Percentiles rank a stretch among this genome's conserved stretches.
phyloP scores from a whole-genome alignment of 106 monocot genomes.

The Cymbidium sinense region DNA sequence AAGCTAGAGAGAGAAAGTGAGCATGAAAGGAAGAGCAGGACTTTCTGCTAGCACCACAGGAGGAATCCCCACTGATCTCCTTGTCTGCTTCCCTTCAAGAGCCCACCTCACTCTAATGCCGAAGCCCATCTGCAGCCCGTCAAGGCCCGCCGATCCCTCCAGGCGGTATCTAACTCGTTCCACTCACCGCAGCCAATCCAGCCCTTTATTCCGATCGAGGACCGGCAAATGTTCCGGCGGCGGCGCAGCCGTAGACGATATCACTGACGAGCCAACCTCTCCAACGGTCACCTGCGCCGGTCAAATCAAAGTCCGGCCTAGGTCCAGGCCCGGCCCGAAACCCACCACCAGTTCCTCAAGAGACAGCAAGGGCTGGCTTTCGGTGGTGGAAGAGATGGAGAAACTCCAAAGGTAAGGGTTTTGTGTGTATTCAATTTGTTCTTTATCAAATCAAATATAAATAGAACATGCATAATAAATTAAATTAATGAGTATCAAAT shows the following conservation, averaged over 20 bases:
- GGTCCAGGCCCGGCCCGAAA: neutral
- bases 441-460: no score
- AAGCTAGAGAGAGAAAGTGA: conserved; percentile 2
- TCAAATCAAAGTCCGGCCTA: conserved; percentile 63
- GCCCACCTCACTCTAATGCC: conserved; percentile 59
- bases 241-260: neutral
- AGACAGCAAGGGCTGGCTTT: conserved; percentile 16
- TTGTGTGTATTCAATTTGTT: no score
- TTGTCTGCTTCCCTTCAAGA: conserved; percentile 76
- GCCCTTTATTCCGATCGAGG: conserved; percentile 32
- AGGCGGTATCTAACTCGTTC: conserved; percentile 5
- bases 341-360: neutral
- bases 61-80: conserved; percentile 36
- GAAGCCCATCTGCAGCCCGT: conserved; percentile 72
- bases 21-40: conserved; percentile 12
- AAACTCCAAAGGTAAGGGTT: conserved; percentile 7
- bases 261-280: conserved; percentile 58
- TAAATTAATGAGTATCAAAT: no score
- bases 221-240: neutral
- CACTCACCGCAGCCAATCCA: conserved; percentile 13
- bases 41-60: neutral
- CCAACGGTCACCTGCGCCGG: conserved; percentile 89
- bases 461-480: no score
- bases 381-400: conserved; percentile 43
- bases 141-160: conserved; percentile 22